Evolutionary conservation across 192 early-diverging fungal genomes (phyloP), one percentile per base, ranked within the genome.

Genomic region (Coemansia aciculifera): DNA sequence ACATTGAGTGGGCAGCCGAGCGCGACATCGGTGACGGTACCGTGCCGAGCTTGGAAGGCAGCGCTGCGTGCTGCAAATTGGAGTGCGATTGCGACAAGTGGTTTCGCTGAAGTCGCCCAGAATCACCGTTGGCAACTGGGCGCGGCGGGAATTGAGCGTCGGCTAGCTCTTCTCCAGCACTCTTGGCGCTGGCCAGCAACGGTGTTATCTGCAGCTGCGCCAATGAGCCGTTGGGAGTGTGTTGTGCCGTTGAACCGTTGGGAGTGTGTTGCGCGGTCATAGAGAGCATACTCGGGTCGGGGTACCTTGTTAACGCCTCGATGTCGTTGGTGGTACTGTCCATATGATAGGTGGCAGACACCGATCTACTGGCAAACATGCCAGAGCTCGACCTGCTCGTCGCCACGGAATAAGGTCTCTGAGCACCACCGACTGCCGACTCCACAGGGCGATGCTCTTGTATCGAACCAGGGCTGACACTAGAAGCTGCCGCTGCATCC

Each of bases 351-450:
- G 21, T 13, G 68, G 62, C 59, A 68, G 34, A 64, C 7, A 78
- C 80, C 7, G 80, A 69, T 29, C 67, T 73, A 52, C 72, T 83
- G 2, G 72, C 66, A 52, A 72, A 75, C 75, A 83, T 72, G 13
- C 67, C 66, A 24, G 80, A 83, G 69, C 80, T 83, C 9, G 80
- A 66, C 15, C 80, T 63, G 36, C 80, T 83, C 0, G 72, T 83
- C 8, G 62, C 59, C 32, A 38, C 60, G 21, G 75, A 83, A 23
- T 39, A 40, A 0, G 3, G 17, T 38, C 59, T n/a, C 5, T 38
- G 59, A 39, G 34, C n/a, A 12, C 37, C 59, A 23, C 10, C 24
- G 59, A 11, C 34, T 4, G 59, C n/a, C 8, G 19, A 23, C 9
- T 38, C 59, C 9, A 32, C 59, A 3, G 3, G 34, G 2, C 34